Base-by-base conservation (phyloP, 2,329 filamentous ascomycete genomes). In the Exophiala sp. region DNA sequence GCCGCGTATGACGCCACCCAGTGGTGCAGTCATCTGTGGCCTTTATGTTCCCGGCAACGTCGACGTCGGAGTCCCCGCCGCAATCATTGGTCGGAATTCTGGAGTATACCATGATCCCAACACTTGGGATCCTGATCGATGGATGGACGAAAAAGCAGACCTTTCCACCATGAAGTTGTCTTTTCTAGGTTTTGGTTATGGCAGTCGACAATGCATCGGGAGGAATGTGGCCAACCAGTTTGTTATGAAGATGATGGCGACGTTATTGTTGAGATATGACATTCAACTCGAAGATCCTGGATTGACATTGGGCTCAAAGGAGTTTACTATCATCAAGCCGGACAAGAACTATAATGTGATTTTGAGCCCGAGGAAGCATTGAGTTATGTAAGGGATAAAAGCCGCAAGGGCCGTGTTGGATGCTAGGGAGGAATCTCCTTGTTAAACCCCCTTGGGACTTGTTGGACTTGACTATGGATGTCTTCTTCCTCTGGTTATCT, bases 1-100 rank as follows among this genome's bases (percentile, higher is more conserved):
- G 40, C 67, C 68, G 1, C 64, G 67, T 8, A 36, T 66, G 24
- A 65, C 66, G 2, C 67, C 66, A 1, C 51, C 62, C n/a, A 61
- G 59, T 3, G 68, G 67, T 14, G 62, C 63, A 1, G 54, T 63
- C 38, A 64, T 69, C 35, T 61, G 64, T 24, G 62, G 54, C 1
- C 32, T 60, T 36, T 65, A 60, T 29, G 59, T 69, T 10, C 64
- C 67, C 33, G 64, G 21, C 6, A 64, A 63, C 48, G 55, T 58
- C 38, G 55, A 58, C 32, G 55, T 58, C 20, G 21, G 66, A n/a
- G 55, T 58, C 7, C 55, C 55, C 10, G 55, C 55, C 7, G 46
- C 47, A 12, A 49, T 46, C 16, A 58, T 58, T 16, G 55, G 55
- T 12, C 47, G 55, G 21, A 53, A 61, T 35, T 35, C 57, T 8